Base-by-base conservation (phyloP, 2,329 filamentous ascomycete genomes). In the Herpotrichia juniperi region DNA sequence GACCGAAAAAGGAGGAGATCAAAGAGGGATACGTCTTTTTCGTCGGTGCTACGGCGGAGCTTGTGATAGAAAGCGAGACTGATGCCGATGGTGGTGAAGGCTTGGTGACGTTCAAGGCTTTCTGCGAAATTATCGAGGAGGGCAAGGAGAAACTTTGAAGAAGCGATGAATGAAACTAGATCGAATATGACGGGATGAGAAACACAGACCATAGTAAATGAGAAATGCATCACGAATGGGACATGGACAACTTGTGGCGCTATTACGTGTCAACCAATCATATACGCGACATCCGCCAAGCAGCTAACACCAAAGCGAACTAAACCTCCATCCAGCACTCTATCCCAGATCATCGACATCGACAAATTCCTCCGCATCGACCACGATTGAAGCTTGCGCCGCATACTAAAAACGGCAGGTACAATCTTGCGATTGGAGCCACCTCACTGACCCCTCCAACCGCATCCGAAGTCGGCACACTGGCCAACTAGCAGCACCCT, bases 41-140 rank as follows among this genome's bases (percentile, higher is more conserved):
- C 54, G 90, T 97, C 3, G 94, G 94, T 2, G 89, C 94, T 2
- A 93, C 89, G 16, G 93, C 94, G 0, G 89, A 96, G 74, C 81
- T 89, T 30, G 83, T 93, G 2, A 76, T 97, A 45, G 88, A 96
- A 77, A 91, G 78, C 54, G 77, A 74, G 12, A 76, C 76, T 1
- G 85, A 85, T 22, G 67, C 54, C 11, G 61, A 64, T 8, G 66
- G 64, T 28, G 70, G 54, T 16, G 87, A 91, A 50, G 85, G 88
- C 49, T 88, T 97, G 61, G 88, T 89, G 22, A 93, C 89, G 0
- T 99, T 96, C 80, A 94, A 93, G 78, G 94, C 93, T 0, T 97
- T 96, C 72, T 96, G 92, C 67, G 93, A 97, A 78, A 80, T 96
- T 28, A 60, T 59, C 11, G 63, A 69, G 17, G 59, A 58, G 31